phyloP scores from a whole-genome alignment of 345 rosid genomes.

The Lepidium africanum region DNA sequence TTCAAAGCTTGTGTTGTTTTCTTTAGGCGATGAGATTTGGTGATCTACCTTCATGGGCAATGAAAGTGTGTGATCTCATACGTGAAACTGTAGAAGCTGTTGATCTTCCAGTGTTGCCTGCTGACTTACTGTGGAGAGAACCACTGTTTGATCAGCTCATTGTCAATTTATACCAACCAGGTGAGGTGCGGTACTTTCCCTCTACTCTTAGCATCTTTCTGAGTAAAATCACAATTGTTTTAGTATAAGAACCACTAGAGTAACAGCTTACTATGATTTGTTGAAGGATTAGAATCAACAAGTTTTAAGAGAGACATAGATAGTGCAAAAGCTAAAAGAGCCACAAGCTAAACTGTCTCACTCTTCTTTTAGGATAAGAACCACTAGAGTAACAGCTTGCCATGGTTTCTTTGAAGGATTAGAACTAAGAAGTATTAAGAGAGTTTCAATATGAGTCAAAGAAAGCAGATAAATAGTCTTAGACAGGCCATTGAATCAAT shows the following conservation, averaged over 20 bases:
- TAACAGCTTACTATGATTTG: background rate
- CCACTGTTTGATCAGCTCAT: slow-evolving; percentile 82
- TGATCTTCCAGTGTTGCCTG: slow-evolving; percentile 33
- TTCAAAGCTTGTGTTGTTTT: background rate
- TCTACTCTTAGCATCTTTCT: background rate
- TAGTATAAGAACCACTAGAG: background rate
- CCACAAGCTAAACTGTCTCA: background rate
- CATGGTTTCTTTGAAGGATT: background rate
- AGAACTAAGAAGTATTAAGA: background rate
- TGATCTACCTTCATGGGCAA: slow-evolving; percentile 77
- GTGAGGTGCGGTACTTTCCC: slow-evolving; percentile 55
- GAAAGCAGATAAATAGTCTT: background rate
- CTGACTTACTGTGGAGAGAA: slow-evolving; percentile 60
- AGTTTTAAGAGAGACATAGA: background rate
- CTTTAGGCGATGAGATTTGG: slow-evolving; percentile 91
- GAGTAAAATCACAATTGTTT: background rate
- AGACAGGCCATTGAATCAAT: too few relatives aligned
- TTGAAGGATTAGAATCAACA: background rate
- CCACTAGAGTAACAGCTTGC: background rate
- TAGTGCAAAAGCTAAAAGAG: too few relatives aligned
- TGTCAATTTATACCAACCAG: slow-evolving; percentile 70
- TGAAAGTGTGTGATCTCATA: slow-evolving; percentile 43
- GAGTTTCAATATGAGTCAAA: background rate
- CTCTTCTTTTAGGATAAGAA: background rate
- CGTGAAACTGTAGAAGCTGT: slow-evolving; percentile 35